A percentile compares a stretch with the other conserved stretches of the same genome.
These are phyloP conservation scores for Helianthus annuus DNA, from an alignment of 129 eudicot species.

Conservation along the genomic window HanXRQr2.0-SUNRISE NC_035441.2:144601979-144602478, in stretches of 20 bases:
- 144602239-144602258: slow-evolving; percentile 87
- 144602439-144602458: slow-evolving; percentile 87
- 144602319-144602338: slow-evolving; percentile 66
- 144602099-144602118: slow-evolving; percentile 85
- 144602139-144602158: slow-evolving; percentile 68
- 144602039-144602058: slow-evolving; percentile 42
- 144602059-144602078: slow-evolving; percentile 41
- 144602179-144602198: slow-evolving; percentile 45
- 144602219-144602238: slow-evolving; percentile 58
- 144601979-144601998: slow-evolving; percentile 10
- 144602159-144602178: slow-evolving; percentile 70
- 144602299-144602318: slow-evolving; percentile 48
- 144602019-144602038: slow-evolving; percentile 60
- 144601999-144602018: slow-evolving; percentile 71
- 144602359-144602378: slow-evolving; percentile 25
- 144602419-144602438: slow-evolving; percentile 82
- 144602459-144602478: slow-evolving; percentile 60
- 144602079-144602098: slow-evolving; percentile 51
- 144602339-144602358: slow-evolving; percentile 53
- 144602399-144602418: slow-evolving; percentile 55
- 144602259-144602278: slow-evolving; percentile 46
- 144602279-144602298: slow-evolving; percentile 23
- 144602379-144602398: slow-evolving; percentile 28
- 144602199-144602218: slow-evolving; percentile 39
- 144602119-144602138: slow-evolving; percentile 55